A percentile compares a stretch with the other conserved stretches of the same genome.
These are phyloP conservation scores for Dalbergia oliveri DNA, from an alignment of 306 rosid species.

Conservation along the genomic window DNA sequence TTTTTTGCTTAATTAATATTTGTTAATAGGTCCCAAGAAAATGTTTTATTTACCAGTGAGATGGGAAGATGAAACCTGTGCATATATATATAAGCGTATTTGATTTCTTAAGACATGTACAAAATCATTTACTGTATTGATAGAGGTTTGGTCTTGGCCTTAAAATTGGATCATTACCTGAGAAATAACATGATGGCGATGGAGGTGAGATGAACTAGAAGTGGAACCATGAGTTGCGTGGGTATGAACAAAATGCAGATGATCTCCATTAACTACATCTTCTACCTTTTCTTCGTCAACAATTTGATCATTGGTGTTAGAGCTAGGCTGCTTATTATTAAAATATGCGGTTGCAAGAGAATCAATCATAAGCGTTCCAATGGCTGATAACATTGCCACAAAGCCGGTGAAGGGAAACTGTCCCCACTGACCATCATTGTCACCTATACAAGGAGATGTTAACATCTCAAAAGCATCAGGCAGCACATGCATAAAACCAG, in stretches of 20 bases:
- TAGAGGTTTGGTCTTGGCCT: too few relatives aligned
- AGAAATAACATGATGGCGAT: slow-evolving; percentile 68
- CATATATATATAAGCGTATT: not conserved
- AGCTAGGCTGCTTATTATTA: slow-evolving; percentile 26
- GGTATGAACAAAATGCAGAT: slow-evolving; percentile 57
- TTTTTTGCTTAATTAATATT: too few relatives aligned
- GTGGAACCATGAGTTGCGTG: slow-evolving; percentile 70
- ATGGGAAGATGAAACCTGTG: too few relatives aligned
- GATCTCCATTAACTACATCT: slow-evolving; percentile 42
- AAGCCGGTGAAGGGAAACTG: slow-evolving; percentile 58
- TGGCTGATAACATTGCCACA: slow-evolving; percentile 57
- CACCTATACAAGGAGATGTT: slow-evolving; percentile 50
- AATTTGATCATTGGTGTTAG: not conserved
- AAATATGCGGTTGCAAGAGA: slow-evolving; percentile 54
- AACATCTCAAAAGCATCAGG: slow-evolving; percentile 57
- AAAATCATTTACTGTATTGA: not conserved
- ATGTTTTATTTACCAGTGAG: too few relatives aligned
- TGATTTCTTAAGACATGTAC: not conserved
- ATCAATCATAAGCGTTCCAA: slow-evolving; percentile 60
- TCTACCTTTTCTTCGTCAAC: slow-evolving; percentile 16
- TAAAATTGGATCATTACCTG: slow-evolving; percentile 50
- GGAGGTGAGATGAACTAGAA: slow-evolving; percentile 37
- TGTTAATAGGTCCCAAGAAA: too few relatives aligned
- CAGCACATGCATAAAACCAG: slow-evolving; percentile 57
- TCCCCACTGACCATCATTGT: slow-evolving; percentile 42